A percentile compares a stretch with the other conserved stretches of the same genome.
Evolutionary conservation across 495 filamentous ascomycete species (phyloP).

Genomic region (Tricharina praecox): DNA sequence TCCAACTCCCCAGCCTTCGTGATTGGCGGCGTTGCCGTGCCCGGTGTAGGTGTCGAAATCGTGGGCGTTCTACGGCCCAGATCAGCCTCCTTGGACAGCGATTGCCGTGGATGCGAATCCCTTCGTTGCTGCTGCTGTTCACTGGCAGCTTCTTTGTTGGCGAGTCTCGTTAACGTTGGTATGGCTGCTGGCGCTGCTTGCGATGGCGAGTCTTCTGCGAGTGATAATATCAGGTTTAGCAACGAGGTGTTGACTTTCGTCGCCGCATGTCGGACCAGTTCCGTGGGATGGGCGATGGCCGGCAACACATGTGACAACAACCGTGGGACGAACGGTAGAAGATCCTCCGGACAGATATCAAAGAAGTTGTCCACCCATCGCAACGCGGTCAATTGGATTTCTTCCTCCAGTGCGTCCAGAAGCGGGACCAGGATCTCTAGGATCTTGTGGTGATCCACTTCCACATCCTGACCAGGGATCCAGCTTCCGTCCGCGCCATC

Average conservation of each 20-base stretch:
- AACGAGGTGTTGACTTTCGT: conserved; percentile 75
- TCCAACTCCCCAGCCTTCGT: conserved; percentile 52
- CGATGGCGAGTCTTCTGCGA: conserved; percentile 58
- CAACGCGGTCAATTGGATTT: conserved; percentile 75
- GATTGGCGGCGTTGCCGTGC: conserved; percentile 32
- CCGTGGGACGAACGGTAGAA: conserved; percentile 84
- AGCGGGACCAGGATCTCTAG: conserved; percentile 83
- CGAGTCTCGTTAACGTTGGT: conserved; percentile 26
- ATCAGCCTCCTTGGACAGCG: conserved; percentile 39
- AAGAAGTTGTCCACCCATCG: conserved; percentile 95
- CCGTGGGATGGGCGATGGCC: conserved; percentile 80
- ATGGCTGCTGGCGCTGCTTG: conserved; percentile 23
- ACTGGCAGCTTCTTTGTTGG: conserved; percentile 16
- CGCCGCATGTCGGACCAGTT: conserved; percentile 74
- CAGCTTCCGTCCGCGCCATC: conserved; percentile 69
- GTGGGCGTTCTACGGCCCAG: conserved; percentile 36
- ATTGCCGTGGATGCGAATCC: conserved; percentile 24
- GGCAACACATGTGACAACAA: conserved; percentile 84
- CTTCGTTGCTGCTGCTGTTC: conserved; percentile 12
- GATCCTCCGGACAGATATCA: conserved; percentile 92
- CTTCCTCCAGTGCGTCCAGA: conserved; percentile 73
- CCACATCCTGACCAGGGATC: conserved; percentile 93
- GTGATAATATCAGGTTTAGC: conserved; percentile 75
- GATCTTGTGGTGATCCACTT: conserved; percentile 82
- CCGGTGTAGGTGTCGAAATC: conserved; percentile 35